Percentiles rank a stretch among this genome's conserved stretches.
Conservation (phyloP, 2,329 filamentous ascomycete genomes). For the Pyrenochaeta sp. region DNA sequence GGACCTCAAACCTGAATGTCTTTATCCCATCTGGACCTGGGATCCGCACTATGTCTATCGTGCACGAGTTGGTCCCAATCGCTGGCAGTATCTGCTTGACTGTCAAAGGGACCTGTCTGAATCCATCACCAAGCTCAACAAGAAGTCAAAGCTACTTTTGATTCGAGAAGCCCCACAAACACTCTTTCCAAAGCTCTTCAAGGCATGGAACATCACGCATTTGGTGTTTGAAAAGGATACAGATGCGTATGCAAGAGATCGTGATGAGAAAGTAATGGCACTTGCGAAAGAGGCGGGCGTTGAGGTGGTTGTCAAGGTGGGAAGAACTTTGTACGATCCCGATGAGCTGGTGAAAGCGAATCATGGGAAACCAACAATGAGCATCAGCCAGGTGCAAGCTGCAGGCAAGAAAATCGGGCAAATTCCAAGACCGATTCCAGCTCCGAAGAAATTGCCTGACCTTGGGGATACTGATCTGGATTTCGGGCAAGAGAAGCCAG, state of each 20-base stretch:
- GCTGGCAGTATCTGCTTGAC: slow-evolving; percentile 77
- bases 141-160: slow-evolving; percentile 74
- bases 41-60: slow-evolving; percentile 81
- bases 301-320: slow-evolving; percentile 68
- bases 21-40: slow-evolving; percentile 83
- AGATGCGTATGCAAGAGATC: slow-evolving; percentile 71
- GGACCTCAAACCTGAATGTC: slow-evolving; percentile 69
- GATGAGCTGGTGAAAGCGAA: slow-evolving; percentile 72
- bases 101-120: slow-evolving; percentile 74
- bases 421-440: slow-evolving; percentile 67
- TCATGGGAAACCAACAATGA: slow-evolving; percentile 76
- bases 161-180: slow-evolving; percentile 76
- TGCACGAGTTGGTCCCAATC: slow-evolving; percentile 72
- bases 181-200: slow-evolving; percentile 74
- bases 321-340: slow-evolving; percentile 76
- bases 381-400: slow-evolving; percentile 68
- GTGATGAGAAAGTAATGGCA: slow-evolving; percentile 66
- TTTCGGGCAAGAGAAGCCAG: slow-evolving; percentile 64
- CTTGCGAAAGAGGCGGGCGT: slow-evolving; percentile 72
- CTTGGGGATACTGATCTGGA: slow-evolving; percentile 68
- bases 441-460: slow-evolving; percentile 67
- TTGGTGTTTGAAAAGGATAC: slow-evolving; percentile 82
- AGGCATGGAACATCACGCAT: slow-evolving; percentile 76
- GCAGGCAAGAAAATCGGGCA: slow-evolving; percentile 68
- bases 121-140: slow-evolving; percentile 72